Evolutionary conservation across 257 asterid species (phyloP).

Genomic region (Primulina huaijiensis): DNA sequence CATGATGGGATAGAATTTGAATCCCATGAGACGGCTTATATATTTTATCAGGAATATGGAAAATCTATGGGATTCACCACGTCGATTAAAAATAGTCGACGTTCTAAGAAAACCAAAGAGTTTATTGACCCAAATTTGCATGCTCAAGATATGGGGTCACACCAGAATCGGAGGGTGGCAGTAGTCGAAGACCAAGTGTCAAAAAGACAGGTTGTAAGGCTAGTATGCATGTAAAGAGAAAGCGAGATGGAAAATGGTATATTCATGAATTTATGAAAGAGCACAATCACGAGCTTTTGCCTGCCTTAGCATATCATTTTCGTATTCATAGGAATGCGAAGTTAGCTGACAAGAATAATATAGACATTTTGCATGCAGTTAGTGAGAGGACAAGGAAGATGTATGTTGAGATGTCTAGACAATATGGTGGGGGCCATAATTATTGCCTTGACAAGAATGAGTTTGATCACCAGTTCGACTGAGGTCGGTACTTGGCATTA

Average conservation of each 20-base stretch:
- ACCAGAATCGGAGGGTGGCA: slow-evolving; percentile 79
- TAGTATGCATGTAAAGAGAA: slow-evolving; percentile 94
- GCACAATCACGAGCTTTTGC: slow-evolving; percentile 94
- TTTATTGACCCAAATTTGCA: slow-evolving; percentile 91
- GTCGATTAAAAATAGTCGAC: slow-evolving; percentile 92
- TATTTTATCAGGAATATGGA: slow-evolving; percentile 93
- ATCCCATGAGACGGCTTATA: slow-evolving; percentile 85
- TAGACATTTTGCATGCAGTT: slow-evolving; percentile 87
- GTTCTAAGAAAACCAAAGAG: slow-evolving; percentile 91
- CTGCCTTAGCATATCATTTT: slow-evolving; percentile 92
- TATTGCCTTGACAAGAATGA: slow-evolving; percentile 41
- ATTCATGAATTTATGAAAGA: slow-evolving; percentile 84
- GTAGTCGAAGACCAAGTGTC: slow-evolving; percentile 74
- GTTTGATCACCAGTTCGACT: slow-evolving; percentile 51
- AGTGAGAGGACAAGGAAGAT: slow-evolving; percentile 91
- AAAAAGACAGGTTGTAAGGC: slow-evolving; percentile 94
- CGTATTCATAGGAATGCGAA: slow-evolving; percentile 84
- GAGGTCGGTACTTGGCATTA: slow-evolving; percentile 58
- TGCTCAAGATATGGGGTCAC: slow-evolving; percentile 93
- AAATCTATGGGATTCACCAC: slow-evolving; percentile 99
- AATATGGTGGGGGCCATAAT: slow-evolving; percentile 45
- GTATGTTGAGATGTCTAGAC: slow-evolving; percentile 96
- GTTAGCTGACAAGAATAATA: slow-evolving; percentile 84
- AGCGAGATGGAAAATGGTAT: slow-evolving; percentile 88
- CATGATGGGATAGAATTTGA: slow-evolving; percentile 84